Conservation (phyloP, 2,329 filamentous ascomycete genomes). For the Zymoseptoria crescenta region DNA sequence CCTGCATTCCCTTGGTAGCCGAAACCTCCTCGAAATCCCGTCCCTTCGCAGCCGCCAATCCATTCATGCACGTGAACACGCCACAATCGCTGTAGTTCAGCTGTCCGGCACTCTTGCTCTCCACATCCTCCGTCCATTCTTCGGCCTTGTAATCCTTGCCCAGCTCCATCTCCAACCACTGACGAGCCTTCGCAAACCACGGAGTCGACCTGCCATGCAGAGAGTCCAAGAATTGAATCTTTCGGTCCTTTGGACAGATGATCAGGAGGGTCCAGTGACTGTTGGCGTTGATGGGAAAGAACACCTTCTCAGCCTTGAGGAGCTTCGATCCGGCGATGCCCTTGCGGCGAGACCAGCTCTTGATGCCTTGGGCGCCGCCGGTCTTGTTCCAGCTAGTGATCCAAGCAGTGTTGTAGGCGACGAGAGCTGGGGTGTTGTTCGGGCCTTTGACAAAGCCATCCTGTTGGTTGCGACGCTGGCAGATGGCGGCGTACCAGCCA, state of each 20-base stretch:
- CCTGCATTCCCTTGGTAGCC: slow-evolving; percentile 17
- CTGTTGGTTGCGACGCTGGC: slow-evolving; percentile 47
- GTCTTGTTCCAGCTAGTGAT: slow-evolving; percentile 49
- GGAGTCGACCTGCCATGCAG: slow-evolving; percentile 40
- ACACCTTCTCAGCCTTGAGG: slow-evolving; percentile 56
- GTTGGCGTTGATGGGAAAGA: slow-evolving; percentile 56
- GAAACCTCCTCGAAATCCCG: slow-evolving; percentile 39
- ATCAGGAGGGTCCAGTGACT: slow-evolving; percentile 67
- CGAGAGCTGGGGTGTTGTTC: slow-evolving; percentile 49
- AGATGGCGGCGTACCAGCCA: slow-evolving; percentile 54
- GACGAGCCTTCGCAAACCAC: slow-evolving; percentile 26
- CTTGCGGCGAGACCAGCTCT: slow-evolving; percentile 50
- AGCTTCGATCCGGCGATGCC: slow-evolving; percentile 55
- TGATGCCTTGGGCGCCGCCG: slow-evolving; percentile 41
- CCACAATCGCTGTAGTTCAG: slow-evolving; percentile 67
- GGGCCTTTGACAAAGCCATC: slow-evolving; percentile 45
- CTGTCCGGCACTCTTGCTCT: slow-evolving; percentile 49
- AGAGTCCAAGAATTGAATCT: slow-evolving; percentile 63
- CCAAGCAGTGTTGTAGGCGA: slow-evolving; percentile 60
- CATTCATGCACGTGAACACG: slow-evolving; percentile 69
- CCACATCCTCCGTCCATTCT: slow-evolving; percentile 51
- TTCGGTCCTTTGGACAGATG: slow-evolving; percentile 53
- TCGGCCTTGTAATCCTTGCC: slow-evolving; percentile 45
- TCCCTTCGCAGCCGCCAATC: slow-evolving; percentile 51
- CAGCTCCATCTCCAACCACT: slow-evolving; percentile 54